Evolutionary conservation across 2,329 filamentous ascomycete genomes (phyloP), one percentile per base, ranked within the genome.

Genomic region (Calonectria henricotiae): DNA sequence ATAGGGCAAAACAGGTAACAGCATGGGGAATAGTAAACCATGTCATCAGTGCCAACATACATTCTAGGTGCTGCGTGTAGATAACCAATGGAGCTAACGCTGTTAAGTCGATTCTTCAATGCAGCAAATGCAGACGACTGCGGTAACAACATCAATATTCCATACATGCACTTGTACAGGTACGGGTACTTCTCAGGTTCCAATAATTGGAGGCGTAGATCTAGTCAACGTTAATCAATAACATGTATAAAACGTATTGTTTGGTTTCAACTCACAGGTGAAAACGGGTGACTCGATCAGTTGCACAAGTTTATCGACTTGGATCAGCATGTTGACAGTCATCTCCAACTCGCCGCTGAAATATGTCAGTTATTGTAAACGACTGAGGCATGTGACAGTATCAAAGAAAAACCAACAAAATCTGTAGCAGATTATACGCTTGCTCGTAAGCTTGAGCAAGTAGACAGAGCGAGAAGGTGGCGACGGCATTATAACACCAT

Each of bases 401-500:
- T 61, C 11, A 11, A 6, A 5, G 4, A 32, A 37, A 6, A 17
- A 67, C 91, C 78, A 82, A 97, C 94, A 99, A 98, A 58, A 98
- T 96, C 79, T 98, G 95, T 20, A 99, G 86, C 17, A 99, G 87
- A 80, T 98, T 94, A 79, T 98, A 99, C 12, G 96, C 96, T 80
- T 98, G 97, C 80, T 99, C 96, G 80, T 99, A 99, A 13, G 96
- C 96, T 83, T 99, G 96, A 1, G 96, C 96, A 62, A 99, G 90
- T 37, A 99, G 87, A 79, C 96, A 99, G 4, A 99, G 86, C 3
- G 95, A 98, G 82, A 99, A 99, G 0, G 96, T 98, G 8, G 96
- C 96, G 6, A 99, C 97, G 2, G 96, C 95, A 79, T 99, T 99
- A 81, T 98, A 96, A 80, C 96, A 99, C 96, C 96, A 99, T 4